Evolutionary conservation across 305 asterid species (phyloP).

Genomic region (Plantago rigida): DNA sequence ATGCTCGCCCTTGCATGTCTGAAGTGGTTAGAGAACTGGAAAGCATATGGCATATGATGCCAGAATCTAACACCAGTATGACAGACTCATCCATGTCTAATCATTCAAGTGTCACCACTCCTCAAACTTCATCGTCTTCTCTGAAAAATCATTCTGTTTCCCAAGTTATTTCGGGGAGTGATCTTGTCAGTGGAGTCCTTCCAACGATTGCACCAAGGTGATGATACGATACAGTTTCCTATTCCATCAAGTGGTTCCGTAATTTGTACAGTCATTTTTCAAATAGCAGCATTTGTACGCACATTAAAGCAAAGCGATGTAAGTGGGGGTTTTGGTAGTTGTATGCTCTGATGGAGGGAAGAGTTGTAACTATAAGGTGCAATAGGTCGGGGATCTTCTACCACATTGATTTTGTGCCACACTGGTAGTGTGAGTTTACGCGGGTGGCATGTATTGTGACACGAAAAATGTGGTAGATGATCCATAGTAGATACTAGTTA

Average conservation of each 20-base stretch:
- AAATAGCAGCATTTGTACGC: conserved; percentile 10
- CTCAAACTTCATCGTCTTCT: conserved; percentile 38
- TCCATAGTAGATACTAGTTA: too few relatives aligned
- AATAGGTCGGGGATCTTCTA: too few relatives aligned
- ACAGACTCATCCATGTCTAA: conserved; percentile 34
- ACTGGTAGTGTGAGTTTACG: too few relatives aligned
- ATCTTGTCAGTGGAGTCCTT: conserved; percentile 61
- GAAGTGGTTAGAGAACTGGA: conserved; percentile 74
- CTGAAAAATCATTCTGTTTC: conserved; percentile 39
- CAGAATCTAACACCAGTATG: conserved; percentile 41
- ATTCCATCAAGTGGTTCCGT: not conserved
- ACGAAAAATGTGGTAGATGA: too few relatives aligned
- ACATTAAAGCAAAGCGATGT: not conserved
- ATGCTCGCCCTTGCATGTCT: conserved; percentile 63
- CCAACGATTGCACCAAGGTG: conserved; percentile 58
- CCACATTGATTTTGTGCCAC: too few relatives aligned
- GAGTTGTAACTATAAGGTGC: too few relatives aligned
- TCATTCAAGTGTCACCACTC: conserved; percentile 26
- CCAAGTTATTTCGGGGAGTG: conserved; percentile 52
- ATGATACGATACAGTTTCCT: conserved; percentile 12
- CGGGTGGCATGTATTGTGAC: too few relatives aligned
- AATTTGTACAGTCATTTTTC: conserved; percentile 9
- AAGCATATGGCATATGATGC: conserved; percentile 60
- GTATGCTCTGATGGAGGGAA: too few relatives aligned
- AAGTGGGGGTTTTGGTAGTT: conserved; percentile 6